Conservation (phyloP, 2,329 filamentous ascomycete species). For the Fonsecaea nubica region DNA sequence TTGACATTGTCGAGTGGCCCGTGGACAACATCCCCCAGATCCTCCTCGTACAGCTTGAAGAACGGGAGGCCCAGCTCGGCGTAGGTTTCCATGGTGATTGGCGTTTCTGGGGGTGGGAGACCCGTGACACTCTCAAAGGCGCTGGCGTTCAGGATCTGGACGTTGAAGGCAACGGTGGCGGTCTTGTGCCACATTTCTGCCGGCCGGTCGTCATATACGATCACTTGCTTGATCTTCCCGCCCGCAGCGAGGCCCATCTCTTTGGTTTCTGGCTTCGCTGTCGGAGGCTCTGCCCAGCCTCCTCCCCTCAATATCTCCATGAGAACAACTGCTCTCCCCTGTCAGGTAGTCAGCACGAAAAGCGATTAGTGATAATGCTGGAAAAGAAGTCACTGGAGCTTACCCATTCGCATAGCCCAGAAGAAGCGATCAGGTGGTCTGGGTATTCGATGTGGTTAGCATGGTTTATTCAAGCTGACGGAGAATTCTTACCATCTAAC, state of each 20-base stretch:
- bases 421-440: too few relatives aligned
- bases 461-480: too few relatives aligned
- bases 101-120: background rate
- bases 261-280: background rate
- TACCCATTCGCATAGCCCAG: too few relatives aligned
- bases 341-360: too few relatives aligned
- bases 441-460: too few relatives aligned
- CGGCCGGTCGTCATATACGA: background rate
- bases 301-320: too few relatives aligned
- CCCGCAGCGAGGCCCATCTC: constrained; percentile 6
- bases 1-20: background rate
- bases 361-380: too few relatives aligned
- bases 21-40: background rate
- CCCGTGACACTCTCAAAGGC: constrained; percentile 8
- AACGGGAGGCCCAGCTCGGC: background rate
- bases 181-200: background rate
- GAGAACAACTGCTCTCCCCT: too few relatives aligned
- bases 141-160: constrained; percentile 7
- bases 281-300: too few relatives aligned
- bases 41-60: background rate
- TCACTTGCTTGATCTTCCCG: background rate
- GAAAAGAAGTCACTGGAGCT: too few relatives aligned
- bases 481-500: too few relatives aligned
- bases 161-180: background rate
- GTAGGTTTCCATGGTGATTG: constrained; percentile 7